These are phyloP conservation scores for Rhododendron mucronatum DNA, from an alignment of 148 eudicot genomes.

Conservation along the genomic window DNA sequence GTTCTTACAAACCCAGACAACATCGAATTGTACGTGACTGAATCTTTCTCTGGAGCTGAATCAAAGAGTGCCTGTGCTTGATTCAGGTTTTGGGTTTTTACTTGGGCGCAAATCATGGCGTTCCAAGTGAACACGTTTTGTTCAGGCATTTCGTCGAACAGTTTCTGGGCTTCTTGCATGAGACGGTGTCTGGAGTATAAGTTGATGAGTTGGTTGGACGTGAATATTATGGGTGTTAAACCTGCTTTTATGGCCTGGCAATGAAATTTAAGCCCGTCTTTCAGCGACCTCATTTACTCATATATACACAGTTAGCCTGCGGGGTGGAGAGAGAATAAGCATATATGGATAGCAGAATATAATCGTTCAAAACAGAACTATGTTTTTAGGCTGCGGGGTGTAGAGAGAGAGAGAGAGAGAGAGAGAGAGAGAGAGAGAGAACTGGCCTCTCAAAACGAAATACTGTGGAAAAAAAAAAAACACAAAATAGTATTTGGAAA, in stretches of 20 bases:
- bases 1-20: conserved; percentile 56
- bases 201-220: conserved; percentile 52
- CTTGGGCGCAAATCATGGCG: conserved; percentile 62
- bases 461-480: too few species aligned
- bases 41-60: conserved; percentile 48
- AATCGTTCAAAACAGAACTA: not conserved
- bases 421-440: not conserved
- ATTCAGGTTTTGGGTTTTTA: conserved; percentile 35
- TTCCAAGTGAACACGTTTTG: conserved; percentile 86
- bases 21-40: conserved; percentile 79
- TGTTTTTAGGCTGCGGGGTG: not conserved
- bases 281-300: conserved; percentile 36
- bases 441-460: not conserved
- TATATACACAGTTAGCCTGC: too few species aligned
- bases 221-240: conserved; percentile 22
- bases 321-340: not conserved
- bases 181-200: conserved; percentile 40
- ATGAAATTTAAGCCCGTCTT: conserved; percentile 42
- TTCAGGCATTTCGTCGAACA: conserved; percentile 87
- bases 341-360: not conserved
- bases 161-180: conserved; percentile 37
- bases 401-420: not conserved
- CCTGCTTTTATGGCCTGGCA: conserved; percentile 41
- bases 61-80: conserved; percentile 48
- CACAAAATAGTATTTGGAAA: too few species aligned